Conservation (phyloP, 495 filamentous ascomycete genomes). For the Aspergillus conjunctus region DNA sequence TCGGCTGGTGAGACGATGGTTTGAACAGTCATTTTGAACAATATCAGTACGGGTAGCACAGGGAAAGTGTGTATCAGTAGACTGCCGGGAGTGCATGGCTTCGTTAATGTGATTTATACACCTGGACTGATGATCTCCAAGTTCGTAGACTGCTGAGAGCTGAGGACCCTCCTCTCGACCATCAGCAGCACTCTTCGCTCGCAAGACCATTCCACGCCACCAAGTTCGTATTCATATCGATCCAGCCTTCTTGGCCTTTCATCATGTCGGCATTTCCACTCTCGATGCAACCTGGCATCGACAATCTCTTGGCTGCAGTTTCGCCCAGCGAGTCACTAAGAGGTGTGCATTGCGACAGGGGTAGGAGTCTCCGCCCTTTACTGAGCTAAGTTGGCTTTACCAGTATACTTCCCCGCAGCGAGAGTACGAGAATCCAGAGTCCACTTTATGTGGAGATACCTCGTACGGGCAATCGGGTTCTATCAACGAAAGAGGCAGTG, state of each 20-base stretch:
- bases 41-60: not conserved
- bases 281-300: not conserved
- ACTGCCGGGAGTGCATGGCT: not conserved
- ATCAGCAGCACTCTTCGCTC: not conserved
- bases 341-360: not conserved
- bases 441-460: not conserved
- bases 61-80: too few species aligned
- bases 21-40: not conserved
- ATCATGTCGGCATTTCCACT: not conserved
- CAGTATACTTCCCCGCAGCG: not conserved
- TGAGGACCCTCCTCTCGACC: not conserved
- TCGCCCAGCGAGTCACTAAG: not conserved
- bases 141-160: too few species aligned
- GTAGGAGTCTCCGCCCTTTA: not conserved
- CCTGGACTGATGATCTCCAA: not conserved
- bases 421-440: not conserved
- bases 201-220: not conserved
- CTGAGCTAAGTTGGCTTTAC: not conserved
- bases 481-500: not conserved
- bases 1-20: not conserved
- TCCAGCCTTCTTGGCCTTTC: not conserved
- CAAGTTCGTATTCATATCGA: not conserved
- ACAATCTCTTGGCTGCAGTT: not conserved
- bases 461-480: too few species aligned
- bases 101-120: not conserved